phyloP scores from a whole-genome alignment of 1,284 basidiomycete genomes.

The Pisolithus thermaeus region DNA sequence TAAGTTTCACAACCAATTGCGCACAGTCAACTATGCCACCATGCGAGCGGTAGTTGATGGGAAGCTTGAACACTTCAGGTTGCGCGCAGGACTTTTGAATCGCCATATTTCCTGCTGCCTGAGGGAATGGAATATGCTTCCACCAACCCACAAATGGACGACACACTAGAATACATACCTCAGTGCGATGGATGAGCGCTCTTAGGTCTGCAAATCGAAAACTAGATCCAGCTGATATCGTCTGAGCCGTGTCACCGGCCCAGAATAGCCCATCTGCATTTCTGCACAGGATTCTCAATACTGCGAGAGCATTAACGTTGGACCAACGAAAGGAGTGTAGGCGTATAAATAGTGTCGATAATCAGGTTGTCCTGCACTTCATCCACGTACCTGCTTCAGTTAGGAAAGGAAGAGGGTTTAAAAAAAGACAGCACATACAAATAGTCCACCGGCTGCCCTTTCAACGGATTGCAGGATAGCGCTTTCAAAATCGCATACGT shows the following conservation, averaged over 20 bases:
- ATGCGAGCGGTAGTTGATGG: constrained; percentile 67
- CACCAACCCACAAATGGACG: neutral
- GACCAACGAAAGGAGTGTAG: neutral
- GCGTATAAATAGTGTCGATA: neutral
- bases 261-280: constrained; percentile 71
- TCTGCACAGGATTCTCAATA: constrained; percentile 52
- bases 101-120: constrained; percentile 9
- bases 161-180: no score
- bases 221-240: constrained; percentile 65
- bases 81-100: constrained; percentile 15
- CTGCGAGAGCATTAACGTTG: constrained; percentile 28
- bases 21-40: constrained; percentile 65
- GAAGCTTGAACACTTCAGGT: constrained; percentile 53
- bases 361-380: neutral
- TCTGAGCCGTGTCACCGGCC: constrained; percentile 78
- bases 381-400: neutral
- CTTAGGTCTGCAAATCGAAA: constrained; percentile 71
- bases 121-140: constrained; percentile 10
- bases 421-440: neutral
- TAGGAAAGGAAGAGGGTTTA: neutral
- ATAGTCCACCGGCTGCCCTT: neutral
- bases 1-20: constrained; percentile 54
- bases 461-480: neutral
- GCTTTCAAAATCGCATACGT: neutral
- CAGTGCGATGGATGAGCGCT: constrained; percentile 53